Conservation (phyloP, 768 basidiomycete species). For the Coprinopsis sp. region DNA sequence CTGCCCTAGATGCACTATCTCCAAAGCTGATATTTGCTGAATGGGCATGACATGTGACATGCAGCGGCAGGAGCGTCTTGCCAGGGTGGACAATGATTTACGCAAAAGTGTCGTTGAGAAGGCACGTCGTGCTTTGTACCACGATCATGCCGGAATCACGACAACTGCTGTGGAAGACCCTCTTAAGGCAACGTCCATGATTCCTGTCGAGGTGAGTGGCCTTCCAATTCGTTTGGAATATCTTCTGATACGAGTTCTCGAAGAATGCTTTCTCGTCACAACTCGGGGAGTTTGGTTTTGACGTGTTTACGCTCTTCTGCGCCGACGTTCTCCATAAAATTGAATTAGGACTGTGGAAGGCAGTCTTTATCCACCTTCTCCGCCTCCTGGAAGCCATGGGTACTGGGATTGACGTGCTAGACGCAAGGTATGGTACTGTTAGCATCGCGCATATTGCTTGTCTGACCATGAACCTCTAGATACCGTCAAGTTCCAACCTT, state of each 20-base stretch:
- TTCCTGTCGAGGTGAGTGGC: conserved; percentile 4
- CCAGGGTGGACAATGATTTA: not conserved
- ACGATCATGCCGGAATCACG: not conserved
- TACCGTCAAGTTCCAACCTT: conserved; percentile 24
- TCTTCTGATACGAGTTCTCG: not conserved
- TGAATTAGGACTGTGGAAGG: conserved; percentile 35
- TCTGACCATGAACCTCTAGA: conserved; percentile 6
- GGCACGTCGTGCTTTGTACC: not conserved
- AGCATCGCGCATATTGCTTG: not conserved
- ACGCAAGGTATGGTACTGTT: conserved; percentile 17
- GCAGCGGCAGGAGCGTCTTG: not conserved
- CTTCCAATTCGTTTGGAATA: not conserved
- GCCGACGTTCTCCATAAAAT: conserved; percentile 34
- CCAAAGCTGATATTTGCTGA: conserved; percentile 19
- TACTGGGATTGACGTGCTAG: conserved; percentile 18
- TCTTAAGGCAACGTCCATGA: not conserved
- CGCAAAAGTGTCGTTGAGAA: not conserved
- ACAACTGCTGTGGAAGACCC: not conserved
- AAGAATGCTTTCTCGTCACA: conserved; percentile 30
- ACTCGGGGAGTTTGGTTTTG: conserved; percentile 16
- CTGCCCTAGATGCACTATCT: conserved; percentile 29
- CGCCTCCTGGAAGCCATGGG: conserved; percentile 23
- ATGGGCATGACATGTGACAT: conserved; percentile 18
- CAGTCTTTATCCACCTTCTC: conserved; percentile 29
- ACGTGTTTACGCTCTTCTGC: conserved; percentile 22